Evolutionary conservation across 2,329 filamentous ascomycete genomes (phyloP), one percentile per base, ranked within the genome.

Genomic region (Zelopaecilomyces penicillatus): DNA sequence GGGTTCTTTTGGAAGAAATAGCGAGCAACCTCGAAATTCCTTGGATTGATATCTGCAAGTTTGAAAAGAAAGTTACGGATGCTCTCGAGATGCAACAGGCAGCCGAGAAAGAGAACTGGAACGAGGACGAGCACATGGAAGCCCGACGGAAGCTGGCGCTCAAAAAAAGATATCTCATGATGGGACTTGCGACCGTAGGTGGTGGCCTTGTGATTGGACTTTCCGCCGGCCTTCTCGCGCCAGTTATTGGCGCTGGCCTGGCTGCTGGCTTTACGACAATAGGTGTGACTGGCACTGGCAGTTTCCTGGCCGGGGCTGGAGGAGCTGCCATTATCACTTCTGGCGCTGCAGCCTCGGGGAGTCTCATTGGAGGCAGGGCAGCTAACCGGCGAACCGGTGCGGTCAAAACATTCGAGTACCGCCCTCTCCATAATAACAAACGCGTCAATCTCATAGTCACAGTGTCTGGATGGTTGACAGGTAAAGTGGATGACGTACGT

Each of bases 371-470:
- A 40, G 79, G 85, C 36, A 82, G 82, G 60, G 91, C 93, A 28
- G 89, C 90, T n/a, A 75, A 87, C 57, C 78, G 90, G 56, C 78
- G 93, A 54, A 97, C 87, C 1, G 91, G 93, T 10, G 83, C 90
- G 2, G 94, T 98, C 46, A 89, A 83, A 65, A 98, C 93, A 0
- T 98, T 97, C 59, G 93, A 98, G 65, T 98, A 97, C 62, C 80
- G 91, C 37, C 93, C 93, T 5, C 70, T 98, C 38, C 90, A 97
- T 70, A 98, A 98, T 69, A 97, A 97, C 66, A 98, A 98, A 67
- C 78, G 90, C 46, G 87, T 96, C 34, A 97, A 98, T 56, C 75
- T 98, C 30, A 93, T 98, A 51, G 82, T 98, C 34, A 97, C 93
- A 0, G 80, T 98, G 30, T 89, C 91, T 0, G 93, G 93, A 4